phyloP scores from a whole-genome alignment of 768 basidiomycete genomes.

The Phanerochaete sordida region DNA sequence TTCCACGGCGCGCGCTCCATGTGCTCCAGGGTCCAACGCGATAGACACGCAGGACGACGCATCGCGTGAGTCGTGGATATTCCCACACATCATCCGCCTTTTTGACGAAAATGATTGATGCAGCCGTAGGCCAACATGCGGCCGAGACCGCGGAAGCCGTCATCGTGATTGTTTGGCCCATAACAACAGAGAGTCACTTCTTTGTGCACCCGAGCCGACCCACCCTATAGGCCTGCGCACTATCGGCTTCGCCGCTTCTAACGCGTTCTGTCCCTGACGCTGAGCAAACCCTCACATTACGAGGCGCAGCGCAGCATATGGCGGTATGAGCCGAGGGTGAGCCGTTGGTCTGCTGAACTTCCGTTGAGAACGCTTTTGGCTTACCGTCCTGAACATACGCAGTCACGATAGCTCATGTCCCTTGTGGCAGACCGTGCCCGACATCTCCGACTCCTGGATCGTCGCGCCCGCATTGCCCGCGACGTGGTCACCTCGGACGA shows the following conservation, averaged over 20 bases:
- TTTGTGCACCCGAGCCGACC: not conserved
- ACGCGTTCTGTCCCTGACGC: not conserved
- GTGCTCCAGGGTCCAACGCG: not conserved
- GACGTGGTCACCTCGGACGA: not conserved
- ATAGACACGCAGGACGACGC: not conserved
- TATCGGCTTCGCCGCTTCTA: not conserved
- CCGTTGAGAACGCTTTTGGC: not conserved
- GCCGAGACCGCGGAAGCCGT: not conserved
- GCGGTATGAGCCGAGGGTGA: constrained; percentile 1
- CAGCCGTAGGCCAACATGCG: not conserved
- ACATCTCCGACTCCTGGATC: not conserved
- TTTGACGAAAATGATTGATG: not conserved
- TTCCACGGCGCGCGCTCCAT: not conserved
- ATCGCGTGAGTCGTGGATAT: not conserved
- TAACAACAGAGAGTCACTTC: not conserved
- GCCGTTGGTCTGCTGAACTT: not conserved
- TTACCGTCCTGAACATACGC: not conserved
- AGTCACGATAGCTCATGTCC: not conserved
- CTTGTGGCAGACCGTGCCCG: not conserved
- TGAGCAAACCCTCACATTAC: not conserved
- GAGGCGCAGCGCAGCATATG: not conserved
- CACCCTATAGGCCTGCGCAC: not conserved
- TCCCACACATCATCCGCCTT: not conserved
- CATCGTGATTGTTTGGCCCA: not conserved
- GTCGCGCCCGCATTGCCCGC: not conserved